Conservation (phyloP, 176 grass and related monocot species). For the Hyparrhenia diplandra region DNA sequence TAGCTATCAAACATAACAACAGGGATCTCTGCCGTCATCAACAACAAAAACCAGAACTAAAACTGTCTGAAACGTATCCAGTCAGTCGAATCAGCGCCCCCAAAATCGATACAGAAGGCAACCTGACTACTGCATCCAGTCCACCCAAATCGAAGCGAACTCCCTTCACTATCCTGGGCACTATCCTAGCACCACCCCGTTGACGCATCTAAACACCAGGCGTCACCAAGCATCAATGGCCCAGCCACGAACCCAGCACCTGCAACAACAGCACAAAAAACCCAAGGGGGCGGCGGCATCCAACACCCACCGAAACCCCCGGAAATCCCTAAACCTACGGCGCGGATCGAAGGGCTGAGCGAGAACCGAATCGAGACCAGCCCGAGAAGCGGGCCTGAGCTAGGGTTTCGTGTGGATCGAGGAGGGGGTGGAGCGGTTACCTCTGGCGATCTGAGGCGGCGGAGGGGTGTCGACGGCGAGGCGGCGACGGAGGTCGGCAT, state of each 20-base stretch:
- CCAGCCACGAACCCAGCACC: background rate
- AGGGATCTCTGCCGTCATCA: background rate
- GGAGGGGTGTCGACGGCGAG: constrained; percentile 64
- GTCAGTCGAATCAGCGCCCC: background rate
- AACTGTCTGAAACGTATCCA: background rate
- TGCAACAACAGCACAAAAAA: background rate
- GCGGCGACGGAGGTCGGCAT: constrained; percentile 50
- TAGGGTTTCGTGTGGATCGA: constrained; percentile 38
- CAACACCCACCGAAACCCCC: background rate
- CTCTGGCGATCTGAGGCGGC: constrained; percentile 61
- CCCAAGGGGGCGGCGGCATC: background rate
- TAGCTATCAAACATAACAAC: background rate
- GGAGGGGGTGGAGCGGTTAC: constrained; percentile 29
- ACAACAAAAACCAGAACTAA: background rate
- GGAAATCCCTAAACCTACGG: background rate
- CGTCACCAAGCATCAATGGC: background rate
- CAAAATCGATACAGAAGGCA: background rate
- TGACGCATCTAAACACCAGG: background rate
- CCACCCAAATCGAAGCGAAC: background rate
- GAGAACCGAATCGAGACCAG: background rate
- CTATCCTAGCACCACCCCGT: background rate
- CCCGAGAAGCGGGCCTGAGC: background rate
- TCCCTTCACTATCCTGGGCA: background rate
- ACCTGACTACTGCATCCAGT: constrained; percentile 9
- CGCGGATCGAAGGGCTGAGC: background rate